phyloP scores from a whole-genome alignment of 352 stramenopile genomes.

The Chrysophaeum taylorii region DNA sequence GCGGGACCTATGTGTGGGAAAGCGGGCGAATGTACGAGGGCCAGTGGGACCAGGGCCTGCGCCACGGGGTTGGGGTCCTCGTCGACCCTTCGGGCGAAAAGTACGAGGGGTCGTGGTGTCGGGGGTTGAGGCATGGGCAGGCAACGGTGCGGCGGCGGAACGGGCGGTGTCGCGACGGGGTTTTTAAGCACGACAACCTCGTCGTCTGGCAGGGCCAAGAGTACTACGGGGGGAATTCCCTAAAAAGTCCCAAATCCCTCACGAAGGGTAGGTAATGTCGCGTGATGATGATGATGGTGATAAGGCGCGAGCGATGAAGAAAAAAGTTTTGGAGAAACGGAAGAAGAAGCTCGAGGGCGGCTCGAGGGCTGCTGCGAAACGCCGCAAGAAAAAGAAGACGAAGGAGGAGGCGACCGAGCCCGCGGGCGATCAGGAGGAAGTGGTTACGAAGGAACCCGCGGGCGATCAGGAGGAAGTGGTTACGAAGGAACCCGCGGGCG shows the following conservation, averaged over 20 bases:
- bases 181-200: slow-evolving; percentile 10
- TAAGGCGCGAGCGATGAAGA: neutral
- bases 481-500: neutral
- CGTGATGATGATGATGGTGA: no score
- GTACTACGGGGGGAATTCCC: slow-evolving; percentile 7
- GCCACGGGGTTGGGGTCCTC: slow-evolving; percentile 38
- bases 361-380: slow-evolving; percentile 6
- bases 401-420: slow-evolving; percentile 14
- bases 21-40: slow-evolving; percentile 40
- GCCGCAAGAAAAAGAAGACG: neutral
- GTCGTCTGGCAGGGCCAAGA: slow-evolving; percentile 16
- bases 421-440: slow-evolving; percentile 1
- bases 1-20: slow-evolving; percentile 23
- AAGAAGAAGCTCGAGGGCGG: slow-evolving; percentile 15
- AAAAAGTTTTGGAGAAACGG: neutral
- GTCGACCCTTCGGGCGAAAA: slow-evolving; percentile 17
- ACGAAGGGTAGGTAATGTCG: no score
- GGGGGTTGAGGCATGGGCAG: slow-evolving; percentile 15
- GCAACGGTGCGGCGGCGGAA: slow-evolving; percentile 19
- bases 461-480: neutral
- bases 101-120: slow-evolving; percentile 25
- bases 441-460: neutral
- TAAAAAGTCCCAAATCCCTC: no score
- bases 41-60: slow-evolving; percentile 42
- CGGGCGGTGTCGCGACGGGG: slow-evolving; percentile 15